A percentile compares a stretch with the other conserved stretches of the same genome.
Conservation (phyloP, 805 yeast species). For the Candida nitratophila region DNA sequence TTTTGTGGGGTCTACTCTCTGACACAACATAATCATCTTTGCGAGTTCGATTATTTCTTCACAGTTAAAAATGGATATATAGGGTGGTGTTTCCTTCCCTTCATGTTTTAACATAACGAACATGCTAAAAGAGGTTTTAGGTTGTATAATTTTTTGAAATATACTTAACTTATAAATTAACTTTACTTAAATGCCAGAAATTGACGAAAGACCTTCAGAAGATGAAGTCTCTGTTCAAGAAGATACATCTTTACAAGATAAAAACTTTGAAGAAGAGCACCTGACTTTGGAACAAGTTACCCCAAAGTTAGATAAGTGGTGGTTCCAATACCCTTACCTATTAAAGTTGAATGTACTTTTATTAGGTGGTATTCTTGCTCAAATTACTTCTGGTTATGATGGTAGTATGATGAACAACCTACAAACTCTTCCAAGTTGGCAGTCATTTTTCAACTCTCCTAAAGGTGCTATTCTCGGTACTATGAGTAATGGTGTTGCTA, state of each 20-base stretch:
- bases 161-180: no score
- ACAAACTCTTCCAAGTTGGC: slow-evolving; percentile 38
- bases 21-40: no score
- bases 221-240: not conserved
- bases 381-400: slow-evolving; percentile 30
- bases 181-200: not conserved
- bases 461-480: slow-evolving; percentile 34
- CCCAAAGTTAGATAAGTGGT: slow-evolving; percentile 2
- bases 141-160: no score
- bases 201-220: not conserved
- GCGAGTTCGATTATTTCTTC: no score
- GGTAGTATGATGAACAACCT: slow-evolving; percentile 45
- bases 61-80: no score
- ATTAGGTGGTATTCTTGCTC: slow-evolving; percentile 3
- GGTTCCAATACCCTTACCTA: slow-evolving; percentile 1
- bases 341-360: slow-evolving; percentile 1
- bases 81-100: no score
- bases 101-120: no score
- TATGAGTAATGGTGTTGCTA: slow-evolving; percentile 32
- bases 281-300: slow-evolving; percentile 1
- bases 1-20: not conserved
- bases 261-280: not conserved
- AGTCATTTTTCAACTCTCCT: slow-evolving; percentile 31
- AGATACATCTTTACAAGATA: not conserved
- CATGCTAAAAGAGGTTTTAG: no score